Percentiles rank a stretch among this genome's conserved stretches.
Conservation (phyloP, 2,329 filamentous ascomycete species). For the Metarhizium album region DNA sequence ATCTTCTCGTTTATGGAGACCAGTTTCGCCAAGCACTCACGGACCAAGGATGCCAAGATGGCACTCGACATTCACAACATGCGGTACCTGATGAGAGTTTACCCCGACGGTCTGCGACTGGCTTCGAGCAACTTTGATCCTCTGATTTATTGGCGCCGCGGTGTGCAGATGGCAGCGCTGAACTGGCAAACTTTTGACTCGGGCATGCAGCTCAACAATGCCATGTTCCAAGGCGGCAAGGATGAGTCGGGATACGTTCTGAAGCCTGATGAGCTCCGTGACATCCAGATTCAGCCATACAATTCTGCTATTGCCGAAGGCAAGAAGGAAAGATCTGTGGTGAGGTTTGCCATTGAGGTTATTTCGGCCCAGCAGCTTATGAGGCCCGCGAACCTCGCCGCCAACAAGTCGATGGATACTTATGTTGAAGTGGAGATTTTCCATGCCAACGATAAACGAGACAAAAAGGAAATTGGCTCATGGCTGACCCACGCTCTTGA, state of each 20-base stretch:
- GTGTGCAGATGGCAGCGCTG: constrained; percentile 93
- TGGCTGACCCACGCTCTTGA: constrained; percentile 33
- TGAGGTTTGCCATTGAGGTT: constrained; percentile 77
- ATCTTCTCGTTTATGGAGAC: constrained; percentile 91
- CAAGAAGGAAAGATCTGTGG: constrained; percentile 69
- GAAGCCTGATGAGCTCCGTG: constrained; percentile 78
- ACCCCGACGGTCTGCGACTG: constrained; percentile 73
- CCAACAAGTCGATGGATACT: constrained; percentile 70
- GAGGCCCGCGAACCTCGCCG: constrained; percentile 61
- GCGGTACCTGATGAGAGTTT: constrained; percentile 85
- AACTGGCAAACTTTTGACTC: constrained; percentile 99
- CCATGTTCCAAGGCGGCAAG: constrained; percentile 87
- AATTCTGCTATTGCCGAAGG: constrained; percentile 40
- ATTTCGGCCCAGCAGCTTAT: constrained; percentile 94
- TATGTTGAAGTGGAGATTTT: constrained; percentile 95
- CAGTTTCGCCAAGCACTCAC: constrained; percentile 72
- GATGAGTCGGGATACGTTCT: constrained; percentile 88
- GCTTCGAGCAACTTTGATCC: constrained; percentile 92
- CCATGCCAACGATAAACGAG: constrained; percentile 83
- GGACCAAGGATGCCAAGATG: constrained; percentile 63
- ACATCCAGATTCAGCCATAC: constrained; percentile 48
- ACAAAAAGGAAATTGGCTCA: constrained; percentile 67
- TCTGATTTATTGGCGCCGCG: constrained; percentile 83
- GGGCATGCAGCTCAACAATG: constrained; percentile 91
- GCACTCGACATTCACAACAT: constrained; percentile 83